Evolutionary conservation across 1,284 basidiomycete species (phyloP), one percentile per base, ranked within the genome.

Genomic region (Malassezia brasiliensis): DNA sequence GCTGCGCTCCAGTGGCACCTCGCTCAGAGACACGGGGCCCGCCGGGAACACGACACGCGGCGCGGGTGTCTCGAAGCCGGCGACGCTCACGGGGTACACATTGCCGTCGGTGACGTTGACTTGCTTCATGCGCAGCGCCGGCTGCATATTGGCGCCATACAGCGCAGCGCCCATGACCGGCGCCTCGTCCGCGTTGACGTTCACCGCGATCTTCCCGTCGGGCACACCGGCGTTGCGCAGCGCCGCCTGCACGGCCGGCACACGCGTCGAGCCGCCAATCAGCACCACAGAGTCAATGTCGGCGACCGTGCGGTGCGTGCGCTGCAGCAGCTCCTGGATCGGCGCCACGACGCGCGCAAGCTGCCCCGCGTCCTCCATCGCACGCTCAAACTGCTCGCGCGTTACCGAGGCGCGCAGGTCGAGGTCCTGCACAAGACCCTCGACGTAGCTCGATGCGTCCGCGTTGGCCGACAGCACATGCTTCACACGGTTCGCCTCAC

Each of bases 171-270:
- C 90, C 50, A 98, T 83, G 14, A 96, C 93, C 11, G 87, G 87
- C 0, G 90, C 89, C 79, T 99, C 93, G 74, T 98, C 94, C 0
- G 93, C 86, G 72, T 99, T 98, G 52, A 99, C 88, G 66, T 96
- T 96, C 68, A 86, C 81, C 31, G 72, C 70, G 11, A 73, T 48
- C 56, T 69, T 68, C 36, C 54, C 53, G 28, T 71, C 66, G 1
- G 72, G 72, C 12, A 74, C 65, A 28, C 70, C 70, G 0, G 65
- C 66, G n/a, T 60, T 56, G 14, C 59, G 57, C 39, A 74, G 56
- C 10, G 67, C 81, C 0, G 81, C 79, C 74, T 94, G 90, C 34
- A 99, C 83, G 81, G 96, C 85, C 0, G 93, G 94, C 2, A 88
- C 87, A 52, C 93, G 81, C 11, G 90, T 87, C 56, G 81, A 83